Conservation (phyloP, 2,329 filamentous ascomycete genomes). For the Plenodomus tracheiphilus region DNA sequence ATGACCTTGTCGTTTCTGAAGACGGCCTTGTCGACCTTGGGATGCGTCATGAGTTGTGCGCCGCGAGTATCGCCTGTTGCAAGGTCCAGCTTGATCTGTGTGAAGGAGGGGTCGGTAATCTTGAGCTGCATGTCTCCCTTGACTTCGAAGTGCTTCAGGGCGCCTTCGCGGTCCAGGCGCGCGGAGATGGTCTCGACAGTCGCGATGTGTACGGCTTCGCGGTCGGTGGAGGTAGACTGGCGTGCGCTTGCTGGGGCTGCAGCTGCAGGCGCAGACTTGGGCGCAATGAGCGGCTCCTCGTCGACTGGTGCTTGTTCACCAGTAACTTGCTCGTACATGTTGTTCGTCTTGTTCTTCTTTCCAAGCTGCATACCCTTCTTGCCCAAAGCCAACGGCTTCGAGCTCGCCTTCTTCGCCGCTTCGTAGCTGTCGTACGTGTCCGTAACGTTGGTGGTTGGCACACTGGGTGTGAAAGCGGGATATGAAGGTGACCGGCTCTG, state of each 20-base stretch:
- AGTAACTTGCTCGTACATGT: slow-evolving; percentile 95
- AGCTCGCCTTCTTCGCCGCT: slow-evolving; percentile 88
- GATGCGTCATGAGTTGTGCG: slow-evolving; percentile 91
- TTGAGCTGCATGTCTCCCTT: slow-evolving; percentile 91
- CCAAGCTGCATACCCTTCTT: slow-evolving; percentile 99
- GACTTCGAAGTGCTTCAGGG: slow-evolving; percentile 81
- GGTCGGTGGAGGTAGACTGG: slow-evolving; percentile 70
- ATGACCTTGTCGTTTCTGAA: slow-evolving; percentile 84
- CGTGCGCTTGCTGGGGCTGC: slow-evolving; percentile 59
- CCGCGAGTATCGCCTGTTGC: slow-evolving; percentile 76
- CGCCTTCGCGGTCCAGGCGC: slow-evolving; percentile 84
- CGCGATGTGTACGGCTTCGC: slow-evolving; percentile 84
- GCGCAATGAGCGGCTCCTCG: slow-evolving; percentile 74
- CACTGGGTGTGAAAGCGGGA: slow-evolving; percentile 83
- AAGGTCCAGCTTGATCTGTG: slow-evolving; percentile 87
- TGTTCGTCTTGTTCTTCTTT: slow-evolving; percentile 97
- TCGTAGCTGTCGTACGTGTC: slow-evolving; percentile 94
- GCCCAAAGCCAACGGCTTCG: slow-evolving; percentile 77
- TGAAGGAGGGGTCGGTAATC: slow-evolving; percentile 84
- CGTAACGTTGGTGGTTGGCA: slow-evolving; percentile 67
- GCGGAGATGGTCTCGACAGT: slow-evolving; percentile 90
- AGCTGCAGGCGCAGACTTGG: slow-evolving; percentile 56
- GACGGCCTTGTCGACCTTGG: slow-evolving; percentile 87
- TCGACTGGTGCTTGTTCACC: slow-evolving; percentile 82
- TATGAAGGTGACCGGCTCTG: slow-evolving; percentile 77